Evolutionary conservation across 257 asterid species (phyloP).

Genomic region (Solanum dulcamara): DNA sequence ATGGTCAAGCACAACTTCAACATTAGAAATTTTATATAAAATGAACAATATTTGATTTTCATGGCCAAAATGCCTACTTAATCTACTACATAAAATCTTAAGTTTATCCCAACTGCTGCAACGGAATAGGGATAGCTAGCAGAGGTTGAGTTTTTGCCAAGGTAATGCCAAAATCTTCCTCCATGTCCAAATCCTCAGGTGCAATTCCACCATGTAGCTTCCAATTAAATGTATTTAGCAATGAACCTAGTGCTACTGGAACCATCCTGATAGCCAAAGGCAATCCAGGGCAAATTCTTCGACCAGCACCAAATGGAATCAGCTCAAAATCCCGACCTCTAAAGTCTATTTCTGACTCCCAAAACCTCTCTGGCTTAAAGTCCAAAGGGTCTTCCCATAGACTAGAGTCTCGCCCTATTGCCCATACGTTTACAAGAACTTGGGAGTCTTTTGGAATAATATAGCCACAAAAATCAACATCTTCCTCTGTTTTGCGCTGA

Average conservation of each 20-base stretch:
- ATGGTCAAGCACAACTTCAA: background rate
- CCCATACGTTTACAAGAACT: constrained; percentile 20
- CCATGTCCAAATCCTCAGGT: constrained; percentile 17
- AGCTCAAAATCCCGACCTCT: constrained; percentile 21
- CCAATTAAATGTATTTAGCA: constrained; percentile 21
- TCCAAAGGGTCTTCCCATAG: constrained; percentile 9
- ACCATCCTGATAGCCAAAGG: constrained; percentile 16
- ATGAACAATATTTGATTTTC: background rate
- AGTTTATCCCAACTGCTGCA: background rate
- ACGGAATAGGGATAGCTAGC: constrained; percentile 9
- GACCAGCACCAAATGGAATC: constrained; percentile 21
- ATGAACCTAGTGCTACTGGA: constrained; percentile 18
- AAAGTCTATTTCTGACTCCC: constrained; percentile 9
- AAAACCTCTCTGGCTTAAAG: constrained; percentile 20
- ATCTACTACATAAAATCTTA: background rate
- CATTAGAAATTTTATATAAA: background rate
- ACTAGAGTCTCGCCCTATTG: constrained; percentile 13
- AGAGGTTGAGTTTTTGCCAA: constrained; percentile 14
- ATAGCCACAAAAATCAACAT: constrained; percentile 10
- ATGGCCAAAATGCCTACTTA: background rate
- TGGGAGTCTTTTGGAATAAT: constrained; percentile 6
- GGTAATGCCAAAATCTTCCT: constrained; percentile 19
- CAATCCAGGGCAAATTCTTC: constrained; percentile 23
- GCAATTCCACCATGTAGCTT: constrained; percentile 13
- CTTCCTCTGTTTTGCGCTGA: constrained; percentile 11